Percentiles rank a stretch among this genome's conserved stretches.
phyloP scores from a whole-genome alignment of 1,284 basidiomycete species.

The Erythrobasidium hasegawianum region DNA sequence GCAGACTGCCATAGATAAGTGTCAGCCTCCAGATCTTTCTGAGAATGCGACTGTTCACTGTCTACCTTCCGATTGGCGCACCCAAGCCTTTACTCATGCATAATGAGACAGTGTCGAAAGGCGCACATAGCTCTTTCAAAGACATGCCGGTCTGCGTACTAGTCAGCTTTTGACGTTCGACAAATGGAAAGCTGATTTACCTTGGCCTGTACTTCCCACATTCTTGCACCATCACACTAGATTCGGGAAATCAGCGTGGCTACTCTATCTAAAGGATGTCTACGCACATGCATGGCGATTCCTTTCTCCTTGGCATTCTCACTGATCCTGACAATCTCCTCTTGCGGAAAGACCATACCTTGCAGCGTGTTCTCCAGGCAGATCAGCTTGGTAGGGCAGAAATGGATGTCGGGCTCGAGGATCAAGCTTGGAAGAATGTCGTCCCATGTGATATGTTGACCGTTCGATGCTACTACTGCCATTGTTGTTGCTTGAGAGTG shows the following conservation, averaged over 20 bases:
- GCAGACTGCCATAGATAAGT: constrained; percentile 57
- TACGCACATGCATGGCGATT: constrained; percentile 53
- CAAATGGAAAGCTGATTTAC: too few relatives aligned
- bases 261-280: too few relatives aligned
- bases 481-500: constrained; percentile 80
- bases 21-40: too few relatives aligned
- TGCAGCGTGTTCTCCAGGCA: constrained; percentile 72
- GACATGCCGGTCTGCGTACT: constrained; percentile 57
- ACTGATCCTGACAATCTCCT: constrained; percentile 78
- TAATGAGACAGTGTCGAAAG: constrained; percentile 89
- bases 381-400: constrained; percentile 43
- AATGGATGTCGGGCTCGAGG: constrained; percentile 65
- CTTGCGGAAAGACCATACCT: constrained; percentile 86
- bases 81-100: constrained; percentile 96
- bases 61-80: constrained; percentile 80
- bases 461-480: constrained; percentile 62
- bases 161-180: neutral
- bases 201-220: constrained; percentile 81
- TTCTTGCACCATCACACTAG: constrained; percentile 90
- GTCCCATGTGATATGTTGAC: constrained; percentile 77
- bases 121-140: constrained; percentile 73
- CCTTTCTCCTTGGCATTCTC: constrained; percentile 65
- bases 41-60: too few relatives aligned
- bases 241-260: constrained; percentile 50
- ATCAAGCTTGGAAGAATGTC: constrained; percentile 72